Conservation (phyloP, 116 monocot genomes). For the Phalaenopsis hybrid region DNA sequence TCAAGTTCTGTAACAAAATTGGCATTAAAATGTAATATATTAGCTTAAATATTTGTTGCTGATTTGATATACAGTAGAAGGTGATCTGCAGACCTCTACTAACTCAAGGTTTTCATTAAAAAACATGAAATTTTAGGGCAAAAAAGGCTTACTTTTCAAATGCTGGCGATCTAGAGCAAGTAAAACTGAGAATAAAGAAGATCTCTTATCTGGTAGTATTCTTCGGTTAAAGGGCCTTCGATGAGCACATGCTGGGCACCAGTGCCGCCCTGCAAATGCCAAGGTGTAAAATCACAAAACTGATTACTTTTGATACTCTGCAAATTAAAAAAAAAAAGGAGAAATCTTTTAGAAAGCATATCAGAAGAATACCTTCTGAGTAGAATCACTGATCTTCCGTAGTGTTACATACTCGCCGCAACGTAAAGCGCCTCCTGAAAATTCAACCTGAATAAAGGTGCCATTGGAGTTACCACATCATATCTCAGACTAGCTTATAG, state of each 20-base stretch:
- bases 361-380: conserved; percentile 45
- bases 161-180: conserved; percentile 34
- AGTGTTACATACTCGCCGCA: conserved; percentile 87
- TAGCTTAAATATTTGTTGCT: too few species aligned
- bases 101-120: too few species aligned
- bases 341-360: not conserved
- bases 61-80: too few species aligned
- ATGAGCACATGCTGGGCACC: conserved; percentile 80
- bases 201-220: conserved; percentile 86
- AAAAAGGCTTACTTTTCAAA: too few species aligned
- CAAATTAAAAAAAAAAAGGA: not conserved
- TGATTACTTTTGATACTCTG: not conserved
- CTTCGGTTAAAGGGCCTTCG: conserved; percentile 86
- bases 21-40: too few species aligned
- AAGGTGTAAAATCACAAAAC: not conserved
- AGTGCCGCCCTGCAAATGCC: conserved; percentile 34
- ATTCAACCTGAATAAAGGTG: conserved; percentile 57
- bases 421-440: conserved; percentile 78
- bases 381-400: conserved; percentile 70
- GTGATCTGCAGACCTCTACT: too few species aligned
- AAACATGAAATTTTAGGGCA: too few species aligned
- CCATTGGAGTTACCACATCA: not conserved
- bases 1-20: too few species aligned
- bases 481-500: not conserved
- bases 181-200: conserved; percentile 91